Conservation (phyloP, 257 asterid species). For the Galeopsis tetrahit region DNA sequence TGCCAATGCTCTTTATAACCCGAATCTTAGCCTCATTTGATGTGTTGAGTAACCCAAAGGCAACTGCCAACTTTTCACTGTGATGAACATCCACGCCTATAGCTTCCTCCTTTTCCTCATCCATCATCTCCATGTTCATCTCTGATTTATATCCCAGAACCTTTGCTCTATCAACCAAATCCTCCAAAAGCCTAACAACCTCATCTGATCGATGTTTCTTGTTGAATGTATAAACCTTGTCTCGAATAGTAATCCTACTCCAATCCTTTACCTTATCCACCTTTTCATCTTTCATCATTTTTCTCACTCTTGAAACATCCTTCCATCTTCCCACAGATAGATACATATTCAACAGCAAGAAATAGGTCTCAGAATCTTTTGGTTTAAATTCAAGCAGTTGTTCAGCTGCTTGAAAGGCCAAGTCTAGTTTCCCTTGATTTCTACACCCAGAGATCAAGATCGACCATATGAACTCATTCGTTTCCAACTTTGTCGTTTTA, state of each 20-base stretch:
- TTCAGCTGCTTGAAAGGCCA: slow-evolving; percentile 74
- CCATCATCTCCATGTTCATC: slow-evolving; percentile 35
- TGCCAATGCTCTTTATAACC: slow-evolving; percentile 70
- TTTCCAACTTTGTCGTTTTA: slow-evolving; percentile 49
- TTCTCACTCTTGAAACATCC: slow-evolving; percentile 76
- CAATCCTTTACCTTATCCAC: slow-evolving; percentile 62
- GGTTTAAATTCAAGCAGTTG: slow-evolving; percentile 74
- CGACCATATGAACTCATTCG: slow-evolving; percentile 89
- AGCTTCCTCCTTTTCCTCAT: slow-evolving; percentile 43
- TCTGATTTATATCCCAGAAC: slow-evolving; percentile 52
- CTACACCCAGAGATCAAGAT: slow-evolving; percentile 79
- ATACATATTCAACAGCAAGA: slow-evolving; percentile 70
- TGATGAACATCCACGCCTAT: slow-evolving; percentile 48
- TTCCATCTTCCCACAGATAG: slow-evolving; percentile 70
- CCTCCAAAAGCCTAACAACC: slow-evolving; percentile 43
- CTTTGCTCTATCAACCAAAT: slow-evolving; percentile 54
- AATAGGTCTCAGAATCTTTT: slow-evolving; percentile 66
- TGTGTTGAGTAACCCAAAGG: slow-evolving; percentile 69
- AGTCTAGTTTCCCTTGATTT: slow-evolving; percentile 74
- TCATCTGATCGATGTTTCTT: slow-evolving; percentile 40
- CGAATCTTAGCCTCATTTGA: slow-evolving; percentile 49
- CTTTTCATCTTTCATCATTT: slow-evolving; percentile 70
- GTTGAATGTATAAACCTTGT: slow-evolving; percentile 70
- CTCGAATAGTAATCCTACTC: slow-evolving; percentile 83
- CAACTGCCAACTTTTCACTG: slow-evolving; percentile 86